These are phyloP conservation scores for Venturia effusa DNA, from an alignment of 2,329 filamentous ascomycete genomes.

Conservation along the genomic window DNA sequence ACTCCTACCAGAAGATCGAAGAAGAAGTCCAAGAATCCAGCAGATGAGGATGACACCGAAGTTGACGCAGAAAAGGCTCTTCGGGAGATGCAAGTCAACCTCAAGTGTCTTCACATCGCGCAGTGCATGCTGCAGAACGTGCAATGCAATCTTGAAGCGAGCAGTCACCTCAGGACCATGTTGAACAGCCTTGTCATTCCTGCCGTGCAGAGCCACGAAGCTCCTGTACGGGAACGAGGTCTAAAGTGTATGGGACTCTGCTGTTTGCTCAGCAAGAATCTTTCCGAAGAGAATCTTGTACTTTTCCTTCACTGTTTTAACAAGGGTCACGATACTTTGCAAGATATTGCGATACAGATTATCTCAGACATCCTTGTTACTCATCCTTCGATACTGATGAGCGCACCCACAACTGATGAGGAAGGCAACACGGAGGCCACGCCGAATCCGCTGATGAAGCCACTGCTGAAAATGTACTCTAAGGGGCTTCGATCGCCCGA, in stretches of 20 bases:
- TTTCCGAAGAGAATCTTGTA: slow-evolving; percentile 83
- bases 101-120: slow-evolving; percentile 95
- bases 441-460: slow-evolving; percentile 37
- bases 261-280: slow-evolving; percentile 78
- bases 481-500: slow-evolving; percentile 65
- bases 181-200: slow-evolving; percentile 94
- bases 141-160: slow-evolving; percentile 74
- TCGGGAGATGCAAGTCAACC: slow-evolving; percentile 88
- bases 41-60: slow-evolving; percentile 43
- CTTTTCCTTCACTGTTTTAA: slow-evolving; percentile 94
- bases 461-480: slow-evolving; percentile 74
- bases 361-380: slow-evolving; percentile 87
- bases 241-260: slow-evolving; percentile 83
- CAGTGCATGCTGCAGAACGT: slow-evolving; percentile 97
- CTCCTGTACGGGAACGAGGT: slow-evolving; percentile 82
- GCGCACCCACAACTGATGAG: slow-evolving; percentile 31
- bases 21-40: slow-evolving; percentile 28
- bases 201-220: slow-evolving; percentile 85
- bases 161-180: slow-evolving; percentile 90
- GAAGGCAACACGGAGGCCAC: slow-evolving; percentile 18
- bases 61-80: slow-evolving; percentile 64
- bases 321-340: slow-evolving; percentile 81
- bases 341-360: slow-evolving; percentile 83
- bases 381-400: slow-evolving; percentile 69
- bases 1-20: slow-evolving; percentile 35